Evolutionary conservation across 192 early-diverging fungal species (phyloP).

Genomic region (Backusella tarrabulga): DNA sequence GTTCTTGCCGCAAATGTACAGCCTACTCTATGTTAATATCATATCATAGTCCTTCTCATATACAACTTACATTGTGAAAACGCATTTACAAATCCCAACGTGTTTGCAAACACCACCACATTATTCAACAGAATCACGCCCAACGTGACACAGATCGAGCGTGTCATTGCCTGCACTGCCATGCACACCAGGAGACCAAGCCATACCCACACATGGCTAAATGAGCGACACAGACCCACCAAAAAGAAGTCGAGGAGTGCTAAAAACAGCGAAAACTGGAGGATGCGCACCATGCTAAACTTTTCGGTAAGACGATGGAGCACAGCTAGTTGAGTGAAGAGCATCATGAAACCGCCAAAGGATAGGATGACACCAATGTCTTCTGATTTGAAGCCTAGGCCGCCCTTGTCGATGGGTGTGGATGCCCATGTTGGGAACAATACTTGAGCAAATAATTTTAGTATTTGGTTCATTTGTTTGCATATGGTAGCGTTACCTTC

Average conservation of each 20-base stretch:
- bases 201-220: slow-evolving; percentile 24
- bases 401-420: slow-evolving; percentile 36
- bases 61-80: slow-evolving; percentile 42
- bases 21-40: background rate
- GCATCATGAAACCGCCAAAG: slow-evolving; percentile 34
- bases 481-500: slow-evolving; percentile 3
- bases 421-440: slow-evolving; percentile 28
- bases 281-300: slow-evolving; percentile 44
- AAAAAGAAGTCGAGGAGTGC: slow-evolving; percentile 13
- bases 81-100: slow-evolving; percentile 56
- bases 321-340: slow-evolving; percentile 47
- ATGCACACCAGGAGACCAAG: slow-evolving; percentile 18
- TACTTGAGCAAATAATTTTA: background rate
- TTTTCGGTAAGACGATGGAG: slow-evolving; percentile 45
- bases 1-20: slow-evolving; percentile 31
- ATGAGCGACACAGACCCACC: slow-evolving; percentile 4
- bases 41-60: background rate
- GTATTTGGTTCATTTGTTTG: no score
- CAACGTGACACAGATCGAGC: slow-evolving; percentile 38
- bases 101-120: slow-evolving; percentile 33
- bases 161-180: slow-evolving; percentile 23
- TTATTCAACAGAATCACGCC: slow-evolving; percentile 51
- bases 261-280: slow-evolving; percentile 28
- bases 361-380: slow-evolving; percentile 51
- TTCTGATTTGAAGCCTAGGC: slow-evolving; percentile 47